Base-by-base conservation (phyloP, 2,329 filamentous ascomycete species). In the Sclerotinia sclerotiorum region DNA sequence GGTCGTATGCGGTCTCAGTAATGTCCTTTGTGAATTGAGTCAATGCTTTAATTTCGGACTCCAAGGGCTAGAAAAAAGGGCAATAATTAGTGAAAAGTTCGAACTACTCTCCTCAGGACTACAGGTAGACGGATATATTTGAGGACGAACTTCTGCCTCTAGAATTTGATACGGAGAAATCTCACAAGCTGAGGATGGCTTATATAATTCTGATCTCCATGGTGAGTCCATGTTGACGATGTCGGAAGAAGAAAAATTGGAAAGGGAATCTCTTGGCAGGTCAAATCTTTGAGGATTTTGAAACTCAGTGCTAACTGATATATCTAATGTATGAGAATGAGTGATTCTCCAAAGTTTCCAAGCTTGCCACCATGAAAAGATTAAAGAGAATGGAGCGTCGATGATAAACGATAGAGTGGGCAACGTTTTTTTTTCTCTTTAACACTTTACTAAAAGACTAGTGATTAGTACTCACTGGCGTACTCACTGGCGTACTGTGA, bases 1-100 rank as follows among this genome's bases (percentile, higher is more conserved):
- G 74, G 29, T 77, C 75, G 52, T 76, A 76, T n/a, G 74, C 72
- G 17, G 55, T 54, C 29, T 57, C 19, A 21, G 69, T 64, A n/a
- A 76, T 68, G 15, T 57, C 65, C 48, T 74, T 65, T 8, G 74
- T 75, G 61, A 72, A 69, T 35, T 55, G 60, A 35, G 71, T 56
- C 3, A 74, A 69, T 48, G 73, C 70, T 49, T 60, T 46, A 46
- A 69, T 69, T 62, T 75, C 74, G 42, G 65, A 63, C 10, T 69
- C 65, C 49, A 74, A 70, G 58, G 61, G 69, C 73, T 75, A 57
- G 52, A 56, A 60, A 58, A 21, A 62, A 62, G 21, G 15, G 32
- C 56, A 35, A 35, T n/a, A 55, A 56, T 72, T 67, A 72, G 72
- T 63, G 44, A 60, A 62, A 54, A 32, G 54, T 69, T 52, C 48